Evolutionary conservation across 1,284 basidiomycete genomes (phyloP).

Genomic region (Malassezia pachydermatis): DNA sequence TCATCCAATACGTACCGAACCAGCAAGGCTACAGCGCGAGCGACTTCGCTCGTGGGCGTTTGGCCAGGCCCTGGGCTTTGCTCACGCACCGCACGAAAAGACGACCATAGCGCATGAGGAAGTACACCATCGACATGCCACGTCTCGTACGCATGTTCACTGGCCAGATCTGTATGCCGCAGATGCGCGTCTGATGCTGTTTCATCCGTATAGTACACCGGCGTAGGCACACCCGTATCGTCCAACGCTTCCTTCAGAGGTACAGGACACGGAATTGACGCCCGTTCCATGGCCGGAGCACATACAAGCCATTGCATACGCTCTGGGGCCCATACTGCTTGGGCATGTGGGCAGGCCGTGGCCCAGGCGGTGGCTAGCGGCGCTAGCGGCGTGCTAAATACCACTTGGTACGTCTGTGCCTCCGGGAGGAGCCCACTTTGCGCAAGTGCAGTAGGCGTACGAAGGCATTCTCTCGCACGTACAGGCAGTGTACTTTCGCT

Average conservation of each 20-base stretch:
- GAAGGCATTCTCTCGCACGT: constrained; percentile 9
- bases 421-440: constrained; percentile 1
- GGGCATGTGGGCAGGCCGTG: not conserved
- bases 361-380: not conserved
- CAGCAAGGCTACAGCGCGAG: constrained; percentile 3
- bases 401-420: not conserved
- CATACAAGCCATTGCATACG: not conserved
- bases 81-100: constrained; percentile 6
- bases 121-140: not conserved
- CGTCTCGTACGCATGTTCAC: not conserved
- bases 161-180: not conserved
- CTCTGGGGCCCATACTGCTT: constrained; percentile 2
- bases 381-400: no score
- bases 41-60: constrained; percentile 3
- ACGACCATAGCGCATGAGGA: not conserved
- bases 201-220: not conserved
- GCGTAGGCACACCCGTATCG: not conserved
- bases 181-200: not conserved
- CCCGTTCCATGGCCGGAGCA: no score
- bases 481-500: no score
- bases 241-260: no score
- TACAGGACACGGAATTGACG: no score
- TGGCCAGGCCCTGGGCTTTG: constrained; percentile 9
- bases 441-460: constrained; percentile 10
- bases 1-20: not conserved